A percentile compares a stretch with the other conserved stretches of the same genome.
These are phyloP conservation scores for Termitomyces sp. DNA, from an alignment of 768 basidiomycete species.

Conservation along the genomic window DNA sequence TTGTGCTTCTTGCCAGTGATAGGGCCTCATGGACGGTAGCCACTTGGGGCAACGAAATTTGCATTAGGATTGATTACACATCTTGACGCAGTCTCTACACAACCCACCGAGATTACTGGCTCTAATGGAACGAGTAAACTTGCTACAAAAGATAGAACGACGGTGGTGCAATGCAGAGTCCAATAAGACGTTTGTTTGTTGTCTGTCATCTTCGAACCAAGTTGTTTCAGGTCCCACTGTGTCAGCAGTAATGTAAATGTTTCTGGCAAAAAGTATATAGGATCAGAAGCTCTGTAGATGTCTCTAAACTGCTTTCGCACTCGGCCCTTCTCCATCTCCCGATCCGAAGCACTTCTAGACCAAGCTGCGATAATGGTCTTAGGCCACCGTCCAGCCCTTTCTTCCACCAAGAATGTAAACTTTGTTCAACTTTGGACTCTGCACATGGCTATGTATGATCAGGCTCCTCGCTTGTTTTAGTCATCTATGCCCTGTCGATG, in stretches of 20 bases:
- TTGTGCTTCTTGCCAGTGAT: background rate
- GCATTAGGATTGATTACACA: background rate
- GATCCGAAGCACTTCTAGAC: background rate
- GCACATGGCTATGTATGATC: too few relatives aligned
- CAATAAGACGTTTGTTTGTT: too few relatives aligned
- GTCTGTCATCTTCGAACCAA: background rate
- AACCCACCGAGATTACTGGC: too few relatives aligned
- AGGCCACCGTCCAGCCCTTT: background rate
- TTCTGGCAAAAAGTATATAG: background rate
- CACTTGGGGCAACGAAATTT: background rate
- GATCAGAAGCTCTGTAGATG: background rate
- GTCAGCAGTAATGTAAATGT: background rate
- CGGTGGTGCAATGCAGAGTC: background rate
- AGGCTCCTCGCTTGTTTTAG: too few relatives aligned
- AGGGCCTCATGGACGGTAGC: background rate
- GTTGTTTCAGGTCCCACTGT: background rate
- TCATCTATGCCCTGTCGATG: too few relatives aligned
- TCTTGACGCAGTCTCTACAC: too few relatives aligned
- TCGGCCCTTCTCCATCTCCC: background rate
- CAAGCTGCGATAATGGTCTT: background rate
- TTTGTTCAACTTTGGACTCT: too few relatives aligned
- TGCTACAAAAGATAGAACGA: background rate
- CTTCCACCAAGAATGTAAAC: background rate
- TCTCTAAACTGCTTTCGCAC: background rate
- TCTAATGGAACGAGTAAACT: too few relatives aligned